Evolutionary conservation across 2,329 filamentous ascomycete species (phyloP), one percentile per base, ranked within the genome.

Genomic region (Aschersonia sp.): DNA sequence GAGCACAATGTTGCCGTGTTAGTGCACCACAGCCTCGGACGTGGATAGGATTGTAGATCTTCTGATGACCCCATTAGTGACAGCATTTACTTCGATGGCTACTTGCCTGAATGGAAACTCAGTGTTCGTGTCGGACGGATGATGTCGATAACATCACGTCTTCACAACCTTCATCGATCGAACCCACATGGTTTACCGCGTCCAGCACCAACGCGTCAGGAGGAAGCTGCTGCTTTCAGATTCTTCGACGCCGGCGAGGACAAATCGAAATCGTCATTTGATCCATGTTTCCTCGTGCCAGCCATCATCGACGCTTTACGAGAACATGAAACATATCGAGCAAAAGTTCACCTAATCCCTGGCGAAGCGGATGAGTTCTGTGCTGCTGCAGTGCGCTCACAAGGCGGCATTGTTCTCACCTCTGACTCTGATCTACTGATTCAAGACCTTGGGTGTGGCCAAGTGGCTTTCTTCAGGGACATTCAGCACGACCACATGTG

Each of bases 291-390:
- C 52, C 75, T 94, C 40, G 84, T 95, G 1, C 80, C 87, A 3
- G 78, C 84, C 3, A 72, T 91, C 5, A 75, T 89, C 44, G 87
- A 95, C 52, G 75, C 78, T 5, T 65, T 96, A 29, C 61, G 62
- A n/a, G 50, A 54, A 0, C 75, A 64, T 4, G 20, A 58, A 1
- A 60, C 57, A 4, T 78, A 75, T 51, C 60, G 52, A 4, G 56
- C 52, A 51, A 58, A 71, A 43, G 70, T 68, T 6, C 65, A 70
- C 30, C 71, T 92, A 9, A 82, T 94, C 0, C 80, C 87, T 0
- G 89, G 85, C 0, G 91, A 97, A 64, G 91, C 91, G 1, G 91
- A 97, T 59, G 65, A 72, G 30, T 92, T 79, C 65, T 95, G 89
- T 60, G 88, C 87, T 3, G 65, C 72, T 10, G 71, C 80, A 47